A percentile compares a stretch with the other conserved stretches of the same genome.
phyloP scores from a whole-genome alignment of 2,329 filamentous ascomycete species.

The Apiospora malaysiana region DNA sequence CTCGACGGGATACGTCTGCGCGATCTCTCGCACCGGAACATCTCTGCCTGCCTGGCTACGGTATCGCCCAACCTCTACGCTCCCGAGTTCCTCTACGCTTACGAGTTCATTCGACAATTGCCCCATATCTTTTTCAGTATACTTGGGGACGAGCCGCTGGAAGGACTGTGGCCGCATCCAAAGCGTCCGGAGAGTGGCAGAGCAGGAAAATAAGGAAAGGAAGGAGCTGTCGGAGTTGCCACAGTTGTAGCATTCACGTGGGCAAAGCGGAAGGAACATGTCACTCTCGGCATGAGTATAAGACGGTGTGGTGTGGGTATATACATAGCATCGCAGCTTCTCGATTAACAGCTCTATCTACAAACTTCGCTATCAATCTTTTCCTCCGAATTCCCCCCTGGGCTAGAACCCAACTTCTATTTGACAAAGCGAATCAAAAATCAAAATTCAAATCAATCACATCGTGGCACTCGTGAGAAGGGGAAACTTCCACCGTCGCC shows the following conservation, averaged over 20 bases:
- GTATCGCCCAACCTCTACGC: too few relatives aligned
- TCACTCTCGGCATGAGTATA: background rate
- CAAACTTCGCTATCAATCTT: background rate
- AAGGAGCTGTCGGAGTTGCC: too few relatives aligned
- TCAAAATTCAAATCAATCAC: background rate
- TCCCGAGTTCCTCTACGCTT: too few relatives aligned
- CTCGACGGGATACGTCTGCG: background rate
- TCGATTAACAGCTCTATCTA: conserved; percentile 18
- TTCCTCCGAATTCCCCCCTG: background rate
- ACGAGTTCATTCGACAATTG: background rate
- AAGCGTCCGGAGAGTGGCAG: background rate
- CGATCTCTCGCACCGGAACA: background rate
- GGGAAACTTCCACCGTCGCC: too few relatives aligned
- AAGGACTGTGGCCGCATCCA: background rate
- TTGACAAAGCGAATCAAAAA: background rate
- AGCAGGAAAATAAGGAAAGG: background rate
- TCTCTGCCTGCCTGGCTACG: background rate
- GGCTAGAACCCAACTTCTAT: background rate
- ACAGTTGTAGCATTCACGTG: too few relatives aligned
- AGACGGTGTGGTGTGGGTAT: background rate
- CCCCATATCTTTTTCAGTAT: background rate
- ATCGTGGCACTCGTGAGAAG: conserved; percentile 5
- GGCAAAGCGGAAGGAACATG: background rate
- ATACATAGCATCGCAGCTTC: conserved; percentile 17
- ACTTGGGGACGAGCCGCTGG: background rate